Conservation (phyloP, 257 asterid species). For the Linaria vulgaris region DNA sequence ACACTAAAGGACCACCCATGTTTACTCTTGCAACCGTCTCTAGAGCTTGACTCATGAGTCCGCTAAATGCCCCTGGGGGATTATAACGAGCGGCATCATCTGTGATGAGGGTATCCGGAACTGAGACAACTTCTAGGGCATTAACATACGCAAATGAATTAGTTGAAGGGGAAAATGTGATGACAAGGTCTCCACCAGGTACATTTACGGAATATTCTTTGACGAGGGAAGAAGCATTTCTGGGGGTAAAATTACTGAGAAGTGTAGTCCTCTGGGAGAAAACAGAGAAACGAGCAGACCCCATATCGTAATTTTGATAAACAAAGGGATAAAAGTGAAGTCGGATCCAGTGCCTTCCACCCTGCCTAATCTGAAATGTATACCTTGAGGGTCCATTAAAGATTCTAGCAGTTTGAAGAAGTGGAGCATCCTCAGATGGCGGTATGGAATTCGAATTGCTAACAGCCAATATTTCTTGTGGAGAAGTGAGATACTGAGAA, state of each 20-base stretch:
- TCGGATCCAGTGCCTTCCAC: conserved; percentile 70
- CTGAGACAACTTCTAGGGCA: conserved; percentile 71
- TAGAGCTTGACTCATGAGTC: conserved; percentile 46
- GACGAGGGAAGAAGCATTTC: conserved; percentile 30
- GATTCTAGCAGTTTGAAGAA: conserved; percentile 57
- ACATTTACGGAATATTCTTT: conserved; percentile 57
- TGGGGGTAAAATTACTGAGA: conserved; percentile 54
- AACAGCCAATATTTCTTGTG: conserved; percentile 51
- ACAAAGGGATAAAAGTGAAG: conserved; percentile 50
- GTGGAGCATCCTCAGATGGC: conserved; percentile 37
- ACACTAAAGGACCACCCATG: conserved; percentile 72
- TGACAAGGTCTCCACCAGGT: conserved; percentile 38
- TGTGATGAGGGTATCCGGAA: conserved; percentile 47
- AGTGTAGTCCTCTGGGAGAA: conserved; percentile 42
- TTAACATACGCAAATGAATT: conserved; percentile 62
- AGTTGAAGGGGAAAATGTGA: conserved; percentile 46
- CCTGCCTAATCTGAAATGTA: conserved; percentile 46
- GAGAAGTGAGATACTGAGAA: conserved; percentile 41
- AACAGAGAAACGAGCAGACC: conserved; percentile 54
- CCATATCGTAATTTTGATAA: conserved; percentile 47
- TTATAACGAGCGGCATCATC: conserved; percentile 50
- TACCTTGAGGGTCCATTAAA: conserved; percentile 52
- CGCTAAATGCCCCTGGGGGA: conserved; percentile 46
- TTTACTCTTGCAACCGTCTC: conserved; percentile 73
- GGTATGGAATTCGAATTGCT: conserved; percentile 42